phyloP scores from a whole-genome alignment of 2,329 filamentous ascomycete genomes.

The Pseudogymnoascus sp. region DNA sequence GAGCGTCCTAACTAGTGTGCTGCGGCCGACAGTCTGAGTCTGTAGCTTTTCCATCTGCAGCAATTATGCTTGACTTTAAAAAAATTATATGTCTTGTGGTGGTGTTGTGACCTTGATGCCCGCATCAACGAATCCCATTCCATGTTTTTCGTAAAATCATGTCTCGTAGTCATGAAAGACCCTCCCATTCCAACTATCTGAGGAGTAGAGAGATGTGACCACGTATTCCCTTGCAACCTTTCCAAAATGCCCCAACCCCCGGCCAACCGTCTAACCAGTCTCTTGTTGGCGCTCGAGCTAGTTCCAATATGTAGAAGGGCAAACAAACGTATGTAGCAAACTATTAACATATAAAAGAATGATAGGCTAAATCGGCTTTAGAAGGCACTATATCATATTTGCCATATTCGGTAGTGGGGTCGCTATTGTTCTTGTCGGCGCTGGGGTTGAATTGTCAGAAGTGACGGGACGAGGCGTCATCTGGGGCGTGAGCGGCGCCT shows the following conservation, averaged over 20 bases:
- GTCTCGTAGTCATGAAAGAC: background rate
- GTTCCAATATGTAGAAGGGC: background rate
- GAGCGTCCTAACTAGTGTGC: background rate
- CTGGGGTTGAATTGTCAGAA: conserved; percentile 33
- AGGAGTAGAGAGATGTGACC: background rate
- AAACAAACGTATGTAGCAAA: conserved; percentile 1
- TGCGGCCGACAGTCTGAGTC: background rate
- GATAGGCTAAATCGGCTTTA: background rate
- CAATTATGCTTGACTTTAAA: background rate
- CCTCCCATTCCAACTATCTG: background rate
- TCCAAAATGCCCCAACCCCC: background rate
- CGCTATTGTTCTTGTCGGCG: background rate
- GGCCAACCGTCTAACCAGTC: background rate
- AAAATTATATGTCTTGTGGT: conserved; percentile 4
- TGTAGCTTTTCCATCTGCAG: background rate
- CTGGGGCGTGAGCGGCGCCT: conserved; percentile 39
- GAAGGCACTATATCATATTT: background rate
- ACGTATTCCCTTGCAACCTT: background rate
- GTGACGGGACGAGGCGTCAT: conserved; percentile 31
- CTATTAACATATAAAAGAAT: background rate
- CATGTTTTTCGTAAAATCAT: background rate
- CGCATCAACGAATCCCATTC: background rate
- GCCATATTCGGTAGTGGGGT: background rate
- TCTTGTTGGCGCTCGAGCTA: background rate
- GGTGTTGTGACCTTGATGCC: background rate